phyloP scores from a whole-genome alignment of 2,329 filamentous ascomycete genomes.

The Aspergillus chevalieri region DNA sequence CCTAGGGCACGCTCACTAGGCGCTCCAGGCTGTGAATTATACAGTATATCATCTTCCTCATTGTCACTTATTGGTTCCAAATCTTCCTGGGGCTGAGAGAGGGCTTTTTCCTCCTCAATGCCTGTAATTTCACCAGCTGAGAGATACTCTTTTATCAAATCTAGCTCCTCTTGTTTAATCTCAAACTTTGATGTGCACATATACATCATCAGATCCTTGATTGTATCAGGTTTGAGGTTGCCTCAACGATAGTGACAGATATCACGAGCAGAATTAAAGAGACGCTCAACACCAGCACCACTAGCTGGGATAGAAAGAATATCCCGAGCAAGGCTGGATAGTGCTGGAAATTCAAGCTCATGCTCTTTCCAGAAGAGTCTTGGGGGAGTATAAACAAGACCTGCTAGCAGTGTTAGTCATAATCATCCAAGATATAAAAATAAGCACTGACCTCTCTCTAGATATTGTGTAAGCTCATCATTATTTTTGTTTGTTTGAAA shows the following conservation, averaged over 20 bases:
- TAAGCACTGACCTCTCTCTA: no score
- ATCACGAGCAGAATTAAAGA: constrained; percentile 2
- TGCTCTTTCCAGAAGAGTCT: neutral
- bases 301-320: neutral
- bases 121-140: no score
- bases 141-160: constrained; percentile 3
- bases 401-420: no score
- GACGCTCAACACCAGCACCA: constrained; percentile 3
- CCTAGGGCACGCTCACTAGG: no score
- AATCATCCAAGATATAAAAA: no score
- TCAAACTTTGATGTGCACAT: constrained; percentile 3
- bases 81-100: no score
- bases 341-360: neutral
- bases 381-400: neutral
- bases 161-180: constrained; percentile 2
- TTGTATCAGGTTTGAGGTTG: neutral
- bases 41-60: no score
- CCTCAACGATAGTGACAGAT: neutral
- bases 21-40: no score
- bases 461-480: no score
- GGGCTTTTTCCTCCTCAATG: no score
- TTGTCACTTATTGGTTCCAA: no score
- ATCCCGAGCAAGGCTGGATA: neutral
- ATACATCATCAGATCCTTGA: neutral
- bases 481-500: no score